These are phyloP conservation scores for Trametes cingulata DNA, from an alignment of 768 basidiomycete species.

Conservation along the genomic window DNA sequence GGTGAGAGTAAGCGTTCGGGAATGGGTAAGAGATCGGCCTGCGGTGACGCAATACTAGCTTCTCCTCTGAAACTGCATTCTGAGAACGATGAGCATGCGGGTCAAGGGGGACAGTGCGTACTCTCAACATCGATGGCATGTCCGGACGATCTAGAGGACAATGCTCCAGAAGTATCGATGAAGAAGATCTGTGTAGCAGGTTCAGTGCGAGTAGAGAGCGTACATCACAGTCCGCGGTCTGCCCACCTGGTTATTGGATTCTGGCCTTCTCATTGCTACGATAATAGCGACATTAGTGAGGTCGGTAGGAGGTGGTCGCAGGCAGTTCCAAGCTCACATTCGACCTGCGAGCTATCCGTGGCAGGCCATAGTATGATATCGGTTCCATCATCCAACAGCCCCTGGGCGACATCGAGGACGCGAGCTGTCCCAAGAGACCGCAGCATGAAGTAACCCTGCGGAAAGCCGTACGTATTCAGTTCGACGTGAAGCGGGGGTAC, in stretches of 20 bases:
- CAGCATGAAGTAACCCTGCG: slow-evolving; percentile 62
- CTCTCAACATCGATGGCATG: slow-evolving; percentile 84
- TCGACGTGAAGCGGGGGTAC: slow-evolving; percentile 25
- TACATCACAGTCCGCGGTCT: slow-evolving; percentile 7
- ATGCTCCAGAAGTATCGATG: slow-evolving; percentile 71
- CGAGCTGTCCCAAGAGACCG: slow-evolving; percentile 54
- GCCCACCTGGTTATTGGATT: slow-evolving; percentile 70
- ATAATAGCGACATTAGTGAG: not conserved
- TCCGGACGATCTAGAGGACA: slow-evolving; percentile 78
- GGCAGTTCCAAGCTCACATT: slow-evolving; percentile 46
- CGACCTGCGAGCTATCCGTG: slow-evolving; percentile 76
- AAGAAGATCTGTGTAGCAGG: slow-evolving; percentile 66
- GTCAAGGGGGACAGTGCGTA: slow-evolving; percentile 30
- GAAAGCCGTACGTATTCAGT: slow-evolving; percentile 34
- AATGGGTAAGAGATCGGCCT: slow-evolving; percentile 75
- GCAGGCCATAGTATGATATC: slow-evolving; percentile 68
- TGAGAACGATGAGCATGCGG: not conserved
- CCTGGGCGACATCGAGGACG: slow-evolving; percentile 56
- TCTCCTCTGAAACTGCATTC: slow-evolving; percentile 47
- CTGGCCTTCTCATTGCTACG: slow-evolving; percentile 65
- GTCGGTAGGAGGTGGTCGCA: not conserved
- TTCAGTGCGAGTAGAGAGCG: not conserved
- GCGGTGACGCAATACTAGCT: slow-evolving; percentile 72
- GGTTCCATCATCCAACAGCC: slow-evolving; percentile 59
- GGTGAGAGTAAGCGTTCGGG: slow-evolving; percentile 77